Evolutionary conservation across 2,329 filamentous ascomycete genomes (phyloP).

Genomic region (Arthrobotrys conoides): DNA sequence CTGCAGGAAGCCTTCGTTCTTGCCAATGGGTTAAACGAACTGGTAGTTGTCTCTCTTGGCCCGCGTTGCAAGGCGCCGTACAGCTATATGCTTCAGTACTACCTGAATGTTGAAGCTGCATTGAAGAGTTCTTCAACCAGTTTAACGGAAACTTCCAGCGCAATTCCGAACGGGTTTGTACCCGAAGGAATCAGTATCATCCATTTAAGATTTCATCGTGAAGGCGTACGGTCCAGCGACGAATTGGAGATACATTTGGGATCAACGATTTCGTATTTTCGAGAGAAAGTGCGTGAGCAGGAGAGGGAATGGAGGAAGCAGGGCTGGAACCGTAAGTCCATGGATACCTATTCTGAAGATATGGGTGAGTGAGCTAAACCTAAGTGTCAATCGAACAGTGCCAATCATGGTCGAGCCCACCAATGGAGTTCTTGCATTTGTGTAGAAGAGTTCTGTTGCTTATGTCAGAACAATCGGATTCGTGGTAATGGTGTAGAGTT

Average conservation of each 20-base stretch:
- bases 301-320: slow-evolving; percentile 53
- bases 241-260: slow-evolving; percentile 48
- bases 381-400: slow-evolving; percentile 36
- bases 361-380: slow-evolving; percentile 17
- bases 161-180: slow-evolving; percentile 53
- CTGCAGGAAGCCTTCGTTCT: slow-evolving; percentile 50
- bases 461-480: slow-evolving; percentile 20
- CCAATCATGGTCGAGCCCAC: slow-evolving; percentile 52
- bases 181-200: slow-evolving; percentile 51
- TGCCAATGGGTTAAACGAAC: slow-evolving; percentile 36
- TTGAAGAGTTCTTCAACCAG: slow-evolving; percentile 41
- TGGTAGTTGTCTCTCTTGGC: slow-evolving; percentile 49
- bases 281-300: slow-evolving; percentile 45
- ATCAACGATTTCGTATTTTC: slow-evolving; percentile 44
- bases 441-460: slow-evolving; percentile 26
- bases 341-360: slow-evolving; percentile 9
- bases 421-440: slow-evolving; percentile 38
- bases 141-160: slow-evolving; percentile 45
- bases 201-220: slow-evolving; percentile 42
- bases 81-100: slow-evolving; percentile 60
- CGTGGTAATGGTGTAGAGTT: slow-evolving; percentile 10
- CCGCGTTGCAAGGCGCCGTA: slow-evolving; percentile 59
- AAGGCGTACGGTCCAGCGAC: slow-evolving; percentile 13
- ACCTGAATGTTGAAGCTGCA: slow-evolving; percentile 53
- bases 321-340: slow-evolving; percentile 58